Percentiles rank a stretch among this genome's conserved stretches.
Conservation (phyloP, 2,329 filamentous ascomycete species). For the Calonectria hawksworthii region DNA sequence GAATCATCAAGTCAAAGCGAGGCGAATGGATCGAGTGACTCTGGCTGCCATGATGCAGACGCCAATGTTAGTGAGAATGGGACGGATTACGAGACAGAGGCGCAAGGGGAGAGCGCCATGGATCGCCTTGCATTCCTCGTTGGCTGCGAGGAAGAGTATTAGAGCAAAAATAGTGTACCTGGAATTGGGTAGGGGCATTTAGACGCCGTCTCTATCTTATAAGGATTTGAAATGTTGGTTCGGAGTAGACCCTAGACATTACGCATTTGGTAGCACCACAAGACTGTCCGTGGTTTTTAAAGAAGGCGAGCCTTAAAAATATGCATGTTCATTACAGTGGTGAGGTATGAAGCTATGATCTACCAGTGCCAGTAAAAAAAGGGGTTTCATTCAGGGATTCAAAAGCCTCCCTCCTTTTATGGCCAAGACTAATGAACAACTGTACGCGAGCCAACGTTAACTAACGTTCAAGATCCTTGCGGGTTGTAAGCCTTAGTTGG, state of each 20-base stretch:
- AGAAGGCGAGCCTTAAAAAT: neutral
- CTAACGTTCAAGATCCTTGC: neutral
- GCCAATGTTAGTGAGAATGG: neutral
- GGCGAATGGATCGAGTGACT: neutral
- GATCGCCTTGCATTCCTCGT: slow-evolving; percentile 39
- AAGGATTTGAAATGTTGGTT: neutral
- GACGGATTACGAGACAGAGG: slow-evolving; percentile 1
- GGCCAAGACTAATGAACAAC: neutral
- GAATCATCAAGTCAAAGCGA: neutral
- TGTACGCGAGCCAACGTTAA: neutral
- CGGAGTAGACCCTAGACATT: neutral
- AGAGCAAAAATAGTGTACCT: neutral
- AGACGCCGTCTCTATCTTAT: neutral
- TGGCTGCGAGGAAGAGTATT: slow-evolving; percentile 15
- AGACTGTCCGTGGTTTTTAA: neutral
- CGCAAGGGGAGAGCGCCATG: slow-evolving; percentile 33
- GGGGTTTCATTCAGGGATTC: neutral
- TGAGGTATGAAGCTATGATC: neutral
- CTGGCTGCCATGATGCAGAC: neutral
- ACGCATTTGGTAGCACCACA: neutral
- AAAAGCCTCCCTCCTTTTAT: neutral
- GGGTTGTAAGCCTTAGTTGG: neutral
- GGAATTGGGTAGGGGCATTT: neutral
- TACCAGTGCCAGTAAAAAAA: neutral
- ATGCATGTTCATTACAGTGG: neutral